Evolutionary conservation across 2,329 filamentous ascomycete genomes (phyloP), one percentile per base, ranked within the genome.

Genomic region (Fonsecaea multimorphosa): DNA sequence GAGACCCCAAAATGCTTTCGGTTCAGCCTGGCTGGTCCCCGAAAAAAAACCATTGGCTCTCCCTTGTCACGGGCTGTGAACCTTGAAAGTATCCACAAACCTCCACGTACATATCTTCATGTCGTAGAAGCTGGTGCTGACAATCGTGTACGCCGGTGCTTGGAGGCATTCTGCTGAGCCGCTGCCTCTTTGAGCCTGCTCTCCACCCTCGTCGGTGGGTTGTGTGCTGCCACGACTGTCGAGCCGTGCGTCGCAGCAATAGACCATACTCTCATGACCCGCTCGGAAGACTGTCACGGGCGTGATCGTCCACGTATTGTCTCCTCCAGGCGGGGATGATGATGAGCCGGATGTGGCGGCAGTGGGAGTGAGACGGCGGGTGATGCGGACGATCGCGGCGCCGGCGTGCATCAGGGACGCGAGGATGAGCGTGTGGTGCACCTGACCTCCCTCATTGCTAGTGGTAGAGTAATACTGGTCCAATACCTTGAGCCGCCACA

Each of bases 371-470:
- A 8, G 3, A 31, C 3, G 3, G 44, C 63, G 60, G 40, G 66
- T 74, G 2, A 88, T 73, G 65, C 78, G 77, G 2, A 89, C 75
- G n/a, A 98, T 78, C 61, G 89, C 86, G 9, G 87, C 84, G 0
- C 95, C 95, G 1, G 91, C 92, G 80, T 97, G 91, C 94, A 98
- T 98, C 74, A 95, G 97, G 53, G 92, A 96, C 16, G 89, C 93
- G 46, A 97, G 80, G n/a, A 96, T 79, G 52, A 83, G 75, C 55
- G 81, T 81, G 19, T 72, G 76, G 27, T 68, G 56, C 9, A 8
- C 55, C 52, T 54, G 51, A 27, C 3, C 38, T n/a, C 5, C 14
- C 46, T 11, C 19, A 0, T 8, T 44, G 11, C 1, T 27, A 7
- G 38, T 22, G 8, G 53, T 56, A 38, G 58, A 66, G 63, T 70